Evolutionary conservation across 345 rosid genomes (phyloP).

Genomic region (Salix exigua): DNA sequence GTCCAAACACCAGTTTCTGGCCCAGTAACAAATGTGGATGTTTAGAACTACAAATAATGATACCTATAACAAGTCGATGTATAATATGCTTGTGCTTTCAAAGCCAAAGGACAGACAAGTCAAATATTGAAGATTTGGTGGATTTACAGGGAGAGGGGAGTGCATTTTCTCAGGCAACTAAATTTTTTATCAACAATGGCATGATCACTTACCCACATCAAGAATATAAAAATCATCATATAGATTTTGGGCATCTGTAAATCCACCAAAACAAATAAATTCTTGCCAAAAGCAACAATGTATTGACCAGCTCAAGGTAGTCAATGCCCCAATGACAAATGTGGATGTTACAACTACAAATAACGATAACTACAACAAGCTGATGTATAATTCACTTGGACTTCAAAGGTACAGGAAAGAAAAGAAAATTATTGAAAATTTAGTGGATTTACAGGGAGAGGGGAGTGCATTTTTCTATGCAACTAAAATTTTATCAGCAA

Average conservation of each 20-base stretch:
- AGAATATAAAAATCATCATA: conserved; percentile 80
- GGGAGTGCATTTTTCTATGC: background rate
- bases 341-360: background rate
- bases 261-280: conserved; percentile 92
- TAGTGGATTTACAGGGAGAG: background rate
- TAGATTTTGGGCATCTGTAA: conserved; percentile 85
- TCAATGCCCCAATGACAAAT: conserved; percentile 43
- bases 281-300: conserved; percentile 77
- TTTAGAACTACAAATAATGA: background rate
- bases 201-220: conserved; percentile 65
- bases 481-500: background rate
- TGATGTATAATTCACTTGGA: background rate
- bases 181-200: background rate
- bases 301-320: conserved; percentile 98
- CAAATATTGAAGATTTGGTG: background rate
- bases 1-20: conserved; percentile 86
- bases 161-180: background rate
- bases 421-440: background rate
- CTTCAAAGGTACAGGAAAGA: background rate
- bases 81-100: background rate
- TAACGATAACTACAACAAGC: background rate
- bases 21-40: conserved; percentile 5
- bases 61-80: background rate
- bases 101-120: background rate
- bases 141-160: background rate